Conservation (phyloP, 345 rosid species). For the Eucalyptus erythrocorys region DNA sequence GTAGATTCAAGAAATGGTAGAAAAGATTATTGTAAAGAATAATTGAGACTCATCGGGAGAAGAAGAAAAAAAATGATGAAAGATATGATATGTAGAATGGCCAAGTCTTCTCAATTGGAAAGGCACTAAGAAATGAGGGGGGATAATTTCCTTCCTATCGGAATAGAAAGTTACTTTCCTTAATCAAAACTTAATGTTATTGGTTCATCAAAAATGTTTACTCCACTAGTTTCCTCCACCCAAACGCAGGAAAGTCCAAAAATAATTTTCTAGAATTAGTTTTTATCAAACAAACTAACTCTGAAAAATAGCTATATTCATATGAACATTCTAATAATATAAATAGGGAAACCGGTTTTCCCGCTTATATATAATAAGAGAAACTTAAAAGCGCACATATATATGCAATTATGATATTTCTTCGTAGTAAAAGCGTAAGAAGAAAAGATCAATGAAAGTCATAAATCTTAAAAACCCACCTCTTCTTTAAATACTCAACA, state of each 20-base stretch:
- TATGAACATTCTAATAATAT: background rate
- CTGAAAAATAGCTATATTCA: background rate
- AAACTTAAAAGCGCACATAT: background rate
- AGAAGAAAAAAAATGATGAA: background rate
- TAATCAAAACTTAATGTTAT: background rate
- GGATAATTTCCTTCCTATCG: background rate
- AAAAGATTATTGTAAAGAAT: background rate
- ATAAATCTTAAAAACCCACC: background rate
- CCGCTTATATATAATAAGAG: background rate
- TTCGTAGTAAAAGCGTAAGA: fast-evolving
- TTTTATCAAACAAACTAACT: background rate
- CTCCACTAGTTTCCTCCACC: background rate
- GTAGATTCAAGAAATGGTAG: background rate
- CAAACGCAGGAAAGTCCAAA: background rate
- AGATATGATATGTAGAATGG: background rate
- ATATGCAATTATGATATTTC: background rate
- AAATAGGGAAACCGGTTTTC: background rate
- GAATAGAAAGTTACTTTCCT: background rate
- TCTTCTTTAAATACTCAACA: background rate
- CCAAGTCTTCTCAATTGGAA: background rate
- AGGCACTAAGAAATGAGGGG: background rate
- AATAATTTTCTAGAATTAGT: background rate
- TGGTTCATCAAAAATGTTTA: background rate
- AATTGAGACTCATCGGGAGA: background rate
- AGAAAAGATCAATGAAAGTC: background rate